Percentiles rank a stretch among this genome's conserved stretches.
Evolutionary conservation across 495 filamentous ascomycete species (phyloP).

Genomic region (Podospora australis): DNA sequence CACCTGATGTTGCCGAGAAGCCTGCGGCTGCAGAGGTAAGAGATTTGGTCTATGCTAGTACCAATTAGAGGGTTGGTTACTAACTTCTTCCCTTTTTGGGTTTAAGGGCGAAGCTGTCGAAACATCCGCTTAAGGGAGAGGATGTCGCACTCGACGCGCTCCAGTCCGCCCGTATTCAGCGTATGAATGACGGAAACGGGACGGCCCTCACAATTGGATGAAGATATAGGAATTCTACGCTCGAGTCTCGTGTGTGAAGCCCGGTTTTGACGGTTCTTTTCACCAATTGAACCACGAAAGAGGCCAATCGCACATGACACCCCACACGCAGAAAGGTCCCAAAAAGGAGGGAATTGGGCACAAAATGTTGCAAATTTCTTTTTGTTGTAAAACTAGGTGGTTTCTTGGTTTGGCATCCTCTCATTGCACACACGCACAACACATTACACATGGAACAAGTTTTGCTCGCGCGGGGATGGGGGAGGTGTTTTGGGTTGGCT

Average conservation of each 20-base stretch:
- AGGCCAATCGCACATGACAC: too few species aligned
- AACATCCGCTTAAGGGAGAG: constrained; percentile 17
- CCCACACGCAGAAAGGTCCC: too few species aligned
- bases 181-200: too few species aligned
- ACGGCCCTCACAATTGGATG: too few species aligned
- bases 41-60: background rate
- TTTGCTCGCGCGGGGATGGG: background rate
- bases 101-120: constrained; percentile 23
- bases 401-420: background rate
- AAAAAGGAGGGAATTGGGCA: background rate
- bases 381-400: background rate
- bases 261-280: too few species aligned
- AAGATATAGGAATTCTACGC: too few species aligned
- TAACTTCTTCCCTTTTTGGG: constrained; percentile 2
- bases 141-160: too few species aligned
- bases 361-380: background rate
- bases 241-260: too few species aligned
- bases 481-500: too few species aligned
- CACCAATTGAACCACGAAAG: too few species aligned
- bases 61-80: background rate
- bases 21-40: constrained; percentile 30
- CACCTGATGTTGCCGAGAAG: constrained; percentile 20
- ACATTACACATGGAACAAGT: background rate
- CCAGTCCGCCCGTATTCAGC: too few species aligned
- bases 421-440: too few species aligned